Conservation (phyloP, 805 yeast species). For the Metschnikowia koreensis region DNA sequence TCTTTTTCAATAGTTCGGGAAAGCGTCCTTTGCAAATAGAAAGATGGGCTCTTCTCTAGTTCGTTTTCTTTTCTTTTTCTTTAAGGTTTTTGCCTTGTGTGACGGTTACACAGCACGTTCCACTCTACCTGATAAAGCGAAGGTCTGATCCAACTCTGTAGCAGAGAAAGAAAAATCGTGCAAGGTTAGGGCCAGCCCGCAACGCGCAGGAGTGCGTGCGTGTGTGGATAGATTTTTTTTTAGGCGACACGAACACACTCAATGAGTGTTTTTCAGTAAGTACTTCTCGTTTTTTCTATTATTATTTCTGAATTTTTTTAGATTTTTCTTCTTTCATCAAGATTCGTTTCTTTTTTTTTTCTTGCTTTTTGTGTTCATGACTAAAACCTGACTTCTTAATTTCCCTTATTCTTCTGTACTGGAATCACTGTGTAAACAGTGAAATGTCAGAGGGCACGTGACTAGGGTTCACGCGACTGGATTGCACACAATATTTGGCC, state of each 20-base stretch:
- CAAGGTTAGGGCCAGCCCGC: not conserved
- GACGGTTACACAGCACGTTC: not conserved
- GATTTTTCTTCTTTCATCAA: too few relatives aligned
- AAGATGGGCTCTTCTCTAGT: not conserved
- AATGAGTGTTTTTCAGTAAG: not conserved
- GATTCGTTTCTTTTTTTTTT: too few relatives aligned
- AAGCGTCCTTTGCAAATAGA: not conserved
- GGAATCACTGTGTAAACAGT: too few relatives aligned
- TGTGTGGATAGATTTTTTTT: slow-evolving; percentile 2
- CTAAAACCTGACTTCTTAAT: too few relatives aligned
- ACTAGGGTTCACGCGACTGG: not conserved
- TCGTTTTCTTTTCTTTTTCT: not conserved
- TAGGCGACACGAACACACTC: not conserved
- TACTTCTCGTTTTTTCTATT: too few relatives aligned
- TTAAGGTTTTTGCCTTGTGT: not conserved
- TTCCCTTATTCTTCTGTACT: too few relatives aligned
- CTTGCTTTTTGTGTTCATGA: too few relatives aligned
- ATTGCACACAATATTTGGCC: not conserved
- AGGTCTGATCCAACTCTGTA: not conserved
- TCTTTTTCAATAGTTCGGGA: not conserved
- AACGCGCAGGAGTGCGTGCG: slow-evolving; percentile 7
- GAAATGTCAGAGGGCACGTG: not conserved
- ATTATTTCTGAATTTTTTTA: too few relatives aligned
- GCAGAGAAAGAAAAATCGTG: slow-evolving; percentile 8
- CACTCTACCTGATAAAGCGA: slow-evolving; percentile 3